A percentile compares a stretch with the other conserved stretches of the same genome.
These are phyloP conservation scores for Fusarium verrucosum DNA, from an alignment of 2,329 filamentous ascomycete genomes.

Conservation along the genomic window DNA sequence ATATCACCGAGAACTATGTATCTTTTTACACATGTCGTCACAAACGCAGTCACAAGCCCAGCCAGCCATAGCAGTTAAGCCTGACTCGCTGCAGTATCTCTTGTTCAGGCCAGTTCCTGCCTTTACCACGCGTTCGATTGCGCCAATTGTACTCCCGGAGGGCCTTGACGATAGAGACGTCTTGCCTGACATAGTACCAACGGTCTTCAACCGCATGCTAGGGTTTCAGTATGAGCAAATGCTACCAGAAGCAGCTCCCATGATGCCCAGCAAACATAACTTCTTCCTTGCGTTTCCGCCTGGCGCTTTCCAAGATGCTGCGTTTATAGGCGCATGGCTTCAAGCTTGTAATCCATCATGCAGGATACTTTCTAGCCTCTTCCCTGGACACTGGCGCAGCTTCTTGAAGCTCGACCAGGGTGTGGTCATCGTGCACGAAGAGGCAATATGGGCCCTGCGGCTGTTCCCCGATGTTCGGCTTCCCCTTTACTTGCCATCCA, in stretches of 20 bases:
- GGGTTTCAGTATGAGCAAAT: slow-evolving; percentile 48
- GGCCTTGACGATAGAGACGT: slow-evolving; percentile 3
- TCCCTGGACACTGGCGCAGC: slow-evolving; percentile 57
- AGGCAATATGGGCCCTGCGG: slow-evolving; percentile 50
- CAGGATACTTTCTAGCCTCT: slow-evolving; percentile 54
- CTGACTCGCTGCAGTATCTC: slow-evolving; percentile 46
- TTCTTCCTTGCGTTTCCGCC: slow-evolving; percentile 63
- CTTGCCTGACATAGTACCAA: slow-evolving; percentile 29
- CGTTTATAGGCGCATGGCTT: slow-evolving; percentile 58
- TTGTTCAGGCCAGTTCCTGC: slow-evolving; percentile 48
- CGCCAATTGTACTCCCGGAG: slow-evolving; percentile 35
- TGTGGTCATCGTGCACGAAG: slow-evolving; percentile 58
- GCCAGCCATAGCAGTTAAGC: neutral
- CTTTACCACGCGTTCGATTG: slow-evolving; percentile 38
- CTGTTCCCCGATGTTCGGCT: slow-evolving; percentile 51
- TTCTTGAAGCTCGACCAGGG: slow-evolving; percentile 50
- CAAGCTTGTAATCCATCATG: slow-evolving; percentile 51
- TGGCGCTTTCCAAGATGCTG: slow-evolving; percentile 46
- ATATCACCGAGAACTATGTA: slow-evolving; percentile 45
- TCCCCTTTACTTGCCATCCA: slow-evolving; percentile 45
- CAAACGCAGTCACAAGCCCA: neutral
- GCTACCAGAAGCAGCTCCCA: slow-evolving; percentile 28
- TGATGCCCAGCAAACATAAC: slow-evolving; percentile 31
- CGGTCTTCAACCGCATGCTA: slow-evolving; percentile 45
- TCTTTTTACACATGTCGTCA: slow-evolving; percentile 52